These are phyloP conservation scores for Starmerella asiatica DNA, from an alignment of 805 yeast genomes.

Conservation along the genomic window DNA sequence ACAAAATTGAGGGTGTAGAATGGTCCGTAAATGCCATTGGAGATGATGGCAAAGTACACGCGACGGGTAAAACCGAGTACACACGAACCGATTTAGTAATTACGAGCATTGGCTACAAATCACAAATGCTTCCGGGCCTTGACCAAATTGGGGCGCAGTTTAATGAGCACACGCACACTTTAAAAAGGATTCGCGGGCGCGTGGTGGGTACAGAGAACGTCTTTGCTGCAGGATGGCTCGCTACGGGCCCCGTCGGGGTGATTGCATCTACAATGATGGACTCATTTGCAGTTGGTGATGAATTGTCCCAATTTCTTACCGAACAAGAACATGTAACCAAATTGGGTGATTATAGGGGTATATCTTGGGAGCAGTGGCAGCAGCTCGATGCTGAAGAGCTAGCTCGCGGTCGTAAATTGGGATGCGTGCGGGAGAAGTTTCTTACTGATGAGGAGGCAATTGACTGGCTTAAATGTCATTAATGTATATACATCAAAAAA, in stretches of 20 bases:
- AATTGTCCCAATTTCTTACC: slow-evolving; percentile 31
- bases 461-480: slow-evolving; percentile 2
- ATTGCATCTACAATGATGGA: slow-evolving; percentile 85
- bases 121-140: slow-evolving; percentile 49
- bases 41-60: slow-evolving; percentile 27
- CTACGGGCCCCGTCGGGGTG: slow-evolving; percentile 75
- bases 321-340: background rate
- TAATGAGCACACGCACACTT: slow-evolving; percentile 30
- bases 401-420: slow-evolving; percentile 34
- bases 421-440: slow-evolving; percentile 49
- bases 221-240: slow-evolving; percentile 85
- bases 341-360: slow-evolving; percentile 19
- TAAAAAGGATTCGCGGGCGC: slow-evolving; percentile 9
- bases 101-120: slow-evolving; percentile 71
- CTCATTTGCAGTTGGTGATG: slow-evolving; percentile 60
- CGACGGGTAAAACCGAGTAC: slow-evolving; percentile 28
- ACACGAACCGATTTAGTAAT: slow-evolving; percentile 51
- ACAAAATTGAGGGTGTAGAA: slow-evolving; percentile 33
- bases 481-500: too few relatives aligned
- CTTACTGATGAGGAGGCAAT: slow-evolving; percentile 39
- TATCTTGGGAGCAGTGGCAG: slow-evolving; percentile 58
- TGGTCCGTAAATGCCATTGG: slow-evolving; percentile 38
- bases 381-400: slow-evolving; percentile 42
- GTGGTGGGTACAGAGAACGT: slow-evolving; percentile 29
- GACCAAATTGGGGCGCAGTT: slow-evolving; percentile 39